A percentile compares a stretch with the other conserved stretches of the same genome.
phyloP scores from a whole-genome alignment of 2,329 filamentous ascomycete genomes.

The Sphaerulina populicola region DNA sequence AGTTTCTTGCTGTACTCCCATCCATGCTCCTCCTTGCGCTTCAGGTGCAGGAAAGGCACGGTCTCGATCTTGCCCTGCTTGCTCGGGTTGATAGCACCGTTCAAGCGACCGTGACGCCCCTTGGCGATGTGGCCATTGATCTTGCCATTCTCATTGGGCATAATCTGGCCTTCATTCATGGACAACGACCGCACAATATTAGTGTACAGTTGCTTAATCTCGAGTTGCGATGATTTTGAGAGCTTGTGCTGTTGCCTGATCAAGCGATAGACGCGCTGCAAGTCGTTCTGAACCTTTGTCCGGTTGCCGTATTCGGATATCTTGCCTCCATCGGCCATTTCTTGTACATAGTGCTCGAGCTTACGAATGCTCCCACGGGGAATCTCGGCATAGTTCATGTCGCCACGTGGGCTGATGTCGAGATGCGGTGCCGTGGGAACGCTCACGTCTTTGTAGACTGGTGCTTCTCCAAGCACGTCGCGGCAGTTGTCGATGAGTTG shows the following conservation, averaged over 20 bases:
- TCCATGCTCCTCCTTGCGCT: conserved; percentile 84
- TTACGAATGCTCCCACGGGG: conserved; percentile 85
- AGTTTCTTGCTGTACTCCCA: conserved; percentile 99
- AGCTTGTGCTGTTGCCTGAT: conserved; percentile 98
- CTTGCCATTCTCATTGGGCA: conserved; percentile 76
- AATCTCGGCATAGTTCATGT: conserved; percentile 83
- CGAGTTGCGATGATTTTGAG: conserved; percentile 88
- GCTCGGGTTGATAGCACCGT: conserved; percentile 37
- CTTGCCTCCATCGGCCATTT: conserved; percentile 97
- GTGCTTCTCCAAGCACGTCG: conserved; percentile 73
- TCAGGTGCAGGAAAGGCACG: conserved; percentile 93
- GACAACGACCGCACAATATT: conserved; percentile 88
- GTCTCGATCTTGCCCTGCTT: conserved; percentile 90
- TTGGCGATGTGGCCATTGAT: conserved; percentile 51
- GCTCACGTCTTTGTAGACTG: conserved; percentile 92
- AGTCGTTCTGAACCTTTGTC: conserved; percentile 93
- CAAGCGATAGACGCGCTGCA: conserved; percentile 92
- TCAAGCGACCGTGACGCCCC: conserved; percentile 42
- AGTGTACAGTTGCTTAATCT: conserved; percentile 91
- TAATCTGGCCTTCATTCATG: conserved; percentile 98
- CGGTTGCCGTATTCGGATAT: conserved; percentile 98
- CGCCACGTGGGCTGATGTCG: conserved; percentile 83
- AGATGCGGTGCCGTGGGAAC: conserved; percentile 87
- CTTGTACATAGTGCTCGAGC: conserved; percentile 93
- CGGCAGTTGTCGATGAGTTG: conserved; percentile 97